Evolutionary conservation across 768 basidiomycete species (phyloP).

Genomic region (Neoboletus brunneissimus): DNA sequence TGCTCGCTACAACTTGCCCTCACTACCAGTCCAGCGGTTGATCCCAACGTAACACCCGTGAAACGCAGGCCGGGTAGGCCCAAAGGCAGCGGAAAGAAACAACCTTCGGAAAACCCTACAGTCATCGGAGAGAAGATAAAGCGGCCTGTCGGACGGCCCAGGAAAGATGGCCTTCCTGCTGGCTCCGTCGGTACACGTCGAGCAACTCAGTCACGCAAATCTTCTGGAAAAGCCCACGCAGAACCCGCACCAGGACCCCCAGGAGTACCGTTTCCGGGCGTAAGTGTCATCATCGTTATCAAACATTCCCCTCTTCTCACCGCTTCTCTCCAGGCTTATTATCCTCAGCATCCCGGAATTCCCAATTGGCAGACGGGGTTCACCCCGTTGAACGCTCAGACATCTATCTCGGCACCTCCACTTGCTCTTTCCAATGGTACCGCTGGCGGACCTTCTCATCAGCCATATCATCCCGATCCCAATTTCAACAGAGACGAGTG

Average conservation of each 20-base stretch:
- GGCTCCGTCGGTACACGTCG: slow-evolving; percentile 57
- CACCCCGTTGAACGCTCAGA: slow-evolving; percentile 23
- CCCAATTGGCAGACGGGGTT: slow-evolving; percentile 32
- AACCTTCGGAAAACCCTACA: slow-evolving; percentile 37
- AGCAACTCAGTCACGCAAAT: slow-evolving; percentile 41
- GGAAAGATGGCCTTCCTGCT: slow-evolving; percentile 80
- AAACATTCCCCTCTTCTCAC: not conserved
- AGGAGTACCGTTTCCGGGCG: slow-evolving; percentile 33
- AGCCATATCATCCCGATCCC: slow-evolving; percentile 45
- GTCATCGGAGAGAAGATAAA: slow-evolving; percentile 55
- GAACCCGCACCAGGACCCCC: slow-evolving; percentile 24
- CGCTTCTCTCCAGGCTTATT: slow-evolving; percentile 25
- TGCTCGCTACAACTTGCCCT: slow-evolving; percentile 1
- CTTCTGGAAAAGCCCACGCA: slow-evolving; percentile 28
- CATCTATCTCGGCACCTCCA: slow-evolving; percentile 32
- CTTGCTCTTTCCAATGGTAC: slow-evolving; percentile 33
- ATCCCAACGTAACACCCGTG: slow-evolving; percentile 33
- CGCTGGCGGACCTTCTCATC: slow-evolving; percentile 20
- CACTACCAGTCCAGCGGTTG: slow-evolving; percentile 18
- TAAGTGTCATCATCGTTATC: slow-evolving; percentile 8
- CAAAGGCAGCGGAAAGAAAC: slow-evolving; percentile 78
- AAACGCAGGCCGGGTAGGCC: slow-evolving; percentile 77
- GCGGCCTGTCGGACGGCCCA: slow-evolving; percentile 75
- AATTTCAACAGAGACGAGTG: slow-evolving; percentile 60
- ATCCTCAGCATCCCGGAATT: slow-evolving; percentile 32